Conservation (phyloP, 2,329 filamentous ascomycete species). For the Venturia nashicola region DNA sequence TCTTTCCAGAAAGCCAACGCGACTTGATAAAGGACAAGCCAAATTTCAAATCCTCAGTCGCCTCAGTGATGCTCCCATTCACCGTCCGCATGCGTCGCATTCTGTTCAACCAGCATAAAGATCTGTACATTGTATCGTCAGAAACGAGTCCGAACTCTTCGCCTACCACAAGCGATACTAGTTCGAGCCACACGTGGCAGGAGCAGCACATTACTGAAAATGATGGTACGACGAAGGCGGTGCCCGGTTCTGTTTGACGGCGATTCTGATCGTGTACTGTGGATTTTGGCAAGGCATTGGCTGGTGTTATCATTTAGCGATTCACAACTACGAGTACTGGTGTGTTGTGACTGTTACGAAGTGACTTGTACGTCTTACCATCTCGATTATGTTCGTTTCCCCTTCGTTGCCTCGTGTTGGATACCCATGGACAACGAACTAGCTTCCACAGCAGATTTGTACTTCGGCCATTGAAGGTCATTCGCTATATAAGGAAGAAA, state of each 20-base stretch:
- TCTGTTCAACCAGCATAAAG: constrained; percentile 32
- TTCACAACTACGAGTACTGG: not conserved
- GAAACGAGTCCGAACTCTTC: constrained; percentile 27
- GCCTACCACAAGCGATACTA: constrained; percentile 25
- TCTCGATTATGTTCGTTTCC: too few species aligned
- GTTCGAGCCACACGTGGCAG: constrained; percentile 13
- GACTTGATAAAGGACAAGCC: constrained; percentile 25
- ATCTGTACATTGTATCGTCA: constrained; percentile 37
- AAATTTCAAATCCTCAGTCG: constrained; percentile 33
- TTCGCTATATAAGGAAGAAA: too few species aligned
- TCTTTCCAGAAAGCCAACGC: constrained; percentile 22
- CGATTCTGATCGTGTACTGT: not conserved
- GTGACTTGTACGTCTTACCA: not conserved
- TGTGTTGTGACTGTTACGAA: not conserved
- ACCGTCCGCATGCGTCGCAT: constrained; percentile 33
- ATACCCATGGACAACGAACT: not conserved
- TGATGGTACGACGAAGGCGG: not conserved
- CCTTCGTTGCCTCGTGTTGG: not conserved
- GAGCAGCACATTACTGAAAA: constrained; percentile 11
- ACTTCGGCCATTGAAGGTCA: too few species aligned
- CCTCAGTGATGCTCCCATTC: constrained; percentile 33
- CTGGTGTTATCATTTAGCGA: not conserved
- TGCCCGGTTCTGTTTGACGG: not conserved
- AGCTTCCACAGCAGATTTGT: not conserved
- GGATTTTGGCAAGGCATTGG: not conserved